Percentiles rank a stretch among this genome's conserved stretches.
Conservation (phyloP, 306 rosid species). For the Corylus heterophylla region DNA sequence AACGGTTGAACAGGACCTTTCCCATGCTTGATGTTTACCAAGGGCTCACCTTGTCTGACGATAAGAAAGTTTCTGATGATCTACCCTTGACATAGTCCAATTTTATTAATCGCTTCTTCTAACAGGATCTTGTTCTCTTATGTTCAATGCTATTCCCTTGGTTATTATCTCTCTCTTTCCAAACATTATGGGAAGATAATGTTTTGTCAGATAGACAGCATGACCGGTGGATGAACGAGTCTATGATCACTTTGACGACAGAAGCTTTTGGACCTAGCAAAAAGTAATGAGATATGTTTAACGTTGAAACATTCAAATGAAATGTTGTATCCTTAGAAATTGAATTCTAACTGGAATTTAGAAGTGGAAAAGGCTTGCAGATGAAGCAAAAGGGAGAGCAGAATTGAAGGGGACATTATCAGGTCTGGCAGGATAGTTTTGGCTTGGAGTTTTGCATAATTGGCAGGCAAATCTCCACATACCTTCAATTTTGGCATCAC, state of each 20-base stretch:
- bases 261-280: neutral
- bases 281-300: neutral
- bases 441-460: neutral
- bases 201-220: neutral
- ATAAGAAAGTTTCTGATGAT: conserved; percentile 32
- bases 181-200: neutral
- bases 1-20: conserved; percentile 60
- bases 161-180: neutral
- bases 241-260: neutral
- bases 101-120: conserved; percentile 16
- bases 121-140: conserved; percentile 2
- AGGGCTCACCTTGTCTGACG: conserved; percentile 55
- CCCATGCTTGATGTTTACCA: conserved; percentile 67
- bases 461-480: neutral
- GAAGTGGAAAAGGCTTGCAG: neutral
- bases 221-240: neutral
- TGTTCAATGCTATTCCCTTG: neutral
- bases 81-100: conserved; percentile 5
- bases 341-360: neutral
- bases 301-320: neutral
- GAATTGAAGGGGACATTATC: neutral
- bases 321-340: neutral
- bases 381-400: neutral
- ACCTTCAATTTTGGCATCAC: neutral
- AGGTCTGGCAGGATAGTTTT: neutral